Percentiles rank a stretch among this genome's conserved stretches.
phyloP scores from a whole-genome alignment of 306 rosid genomes.

The Purshia tridentata region DNA sequence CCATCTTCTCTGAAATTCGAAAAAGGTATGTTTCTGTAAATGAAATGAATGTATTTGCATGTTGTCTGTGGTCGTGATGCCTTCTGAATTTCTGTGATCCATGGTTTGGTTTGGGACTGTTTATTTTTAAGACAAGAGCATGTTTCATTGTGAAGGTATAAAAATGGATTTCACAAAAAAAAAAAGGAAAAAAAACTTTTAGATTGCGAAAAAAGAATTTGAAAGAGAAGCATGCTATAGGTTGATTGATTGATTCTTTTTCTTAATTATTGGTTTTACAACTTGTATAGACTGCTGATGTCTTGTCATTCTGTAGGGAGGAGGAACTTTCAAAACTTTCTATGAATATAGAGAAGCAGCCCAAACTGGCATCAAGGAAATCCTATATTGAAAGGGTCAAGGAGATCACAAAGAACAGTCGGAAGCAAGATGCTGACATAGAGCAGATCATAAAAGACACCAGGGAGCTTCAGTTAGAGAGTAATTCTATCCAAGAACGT shows the following conservation, averaged over 20 bases:
- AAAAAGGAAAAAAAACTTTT: too few species aligned
- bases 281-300: constrained; percentile 15
- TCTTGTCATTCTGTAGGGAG: constrained; percentile 33
- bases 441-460: constrained; percentile 77
- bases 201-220: neutral
- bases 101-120: neutral
- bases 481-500: constrained; percentile 81
- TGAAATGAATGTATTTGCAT: neutral
- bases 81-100: neutral
- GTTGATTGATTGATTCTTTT: constrained; percentile 2
- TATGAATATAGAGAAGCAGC: constrained; percentile 39
- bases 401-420: constrained; percentile 79
- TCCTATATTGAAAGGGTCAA: constrained; percentile 69
- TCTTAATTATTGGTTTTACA: neutral
- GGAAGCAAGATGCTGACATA: constrained; percentile 84
- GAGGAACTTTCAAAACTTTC: constrained; percentile 41
- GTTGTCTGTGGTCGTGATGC: neutral
- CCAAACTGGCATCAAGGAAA: constrained; percentile 56
- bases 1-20: constrained; percentile 24
- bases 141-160: neutral
- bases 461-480: constrained; percentile 84
- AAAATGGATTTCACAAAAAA: neutral
- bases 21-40: constrained; percentile 34
- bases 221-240: constrained; percentile 5
- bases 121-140: neutral